Evolutionary conservation across 768 basidiomycete species (phyloP).

Genomic region (Termitomyces bulborhizus): DNA sequence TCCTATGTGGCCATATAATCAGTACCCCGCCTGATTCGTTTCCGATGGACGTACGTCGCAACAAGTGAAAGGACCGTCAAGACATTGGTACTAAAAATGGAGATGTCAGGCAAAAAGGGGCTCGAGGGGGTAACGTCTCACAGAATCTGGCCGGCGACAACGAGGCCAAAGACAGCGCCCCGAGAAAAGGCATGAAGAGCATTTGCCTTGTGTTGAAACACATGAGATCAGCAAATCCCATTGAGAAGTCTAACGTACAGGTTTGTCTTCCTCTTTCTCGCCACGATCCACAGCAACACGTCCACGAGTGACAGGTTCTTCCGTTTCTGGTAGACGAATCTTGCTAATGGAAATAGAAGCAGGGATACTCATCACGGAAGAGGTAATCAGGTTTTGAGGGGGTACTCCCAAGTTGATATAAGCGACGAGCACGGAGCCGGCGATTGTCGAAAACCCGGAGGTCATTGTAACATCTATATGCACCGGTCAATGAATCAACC

Average conservation of each 20-base stretch:
- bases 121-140: constrained; percentile 27
- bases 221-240: background rate
- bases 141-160: constrained; percentile 86
- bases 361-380: constrained; percentile 93
- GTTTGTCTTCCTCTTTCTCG: constrained; percentile 43
- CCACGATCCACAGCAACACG: constrained; percentile 77
- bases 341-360: constrained; percentile 92
- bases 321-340: constrained; percentile 76
- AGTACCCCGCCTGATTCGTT: background rate
- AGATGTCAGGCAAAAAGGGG: background rate
- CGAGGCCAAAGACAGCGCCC: constrained; percentile 78
- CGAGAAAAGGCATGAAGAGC: constrained; percentile 85
- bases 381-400: constrained; percentile 74
- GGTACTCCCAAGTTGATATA: constrained; percentile 80
- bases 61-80: constrained; percentile 82
- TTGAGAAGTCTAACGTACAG: constrained; percentile 29
- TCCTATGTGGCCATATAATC: constrained; percentile 16
- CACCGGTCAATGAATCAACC: background rate
- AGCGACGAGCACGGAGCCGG: constrained; percentile 82
- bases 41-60: constrained; percentile 34
- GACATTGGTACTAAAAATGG: constrained; percentile 59
- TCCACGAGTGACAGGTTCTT: constrained; percentile 83
- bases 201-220: constrained; percentile 42
- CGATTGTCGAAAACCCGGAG: constrained; percentile 90
- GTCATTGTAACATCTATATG: constrained; percentile 70